phyloP scores from a whole-genome alignment of 495 filamentous ascomycete genomes.

The Neurospora sublineolata region DNA sequence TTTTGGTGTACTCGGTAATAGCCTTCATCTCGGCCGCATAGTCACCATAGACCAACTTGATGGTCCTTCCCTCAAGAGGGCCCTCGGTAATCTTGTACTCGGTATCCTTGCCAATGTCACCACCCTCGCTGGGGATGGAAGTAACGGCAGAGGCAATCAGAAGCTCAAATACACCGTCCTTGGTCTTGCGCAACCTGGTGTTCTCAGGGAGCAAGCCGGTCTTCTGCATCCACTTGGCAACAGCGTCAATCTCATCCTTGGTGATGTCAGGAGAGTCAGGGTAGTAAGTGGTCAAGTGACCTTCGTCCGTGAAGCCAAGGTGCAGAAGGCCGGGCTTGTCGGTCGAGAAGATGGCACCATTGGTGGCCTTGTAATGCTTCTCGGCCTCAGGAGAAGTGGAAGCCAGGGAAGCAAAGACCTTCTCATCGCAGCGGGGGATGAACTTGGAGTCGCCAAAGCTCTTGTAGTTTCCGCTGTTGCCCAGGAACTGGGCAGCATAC shows the following conservation, averaged over 20 bases:
- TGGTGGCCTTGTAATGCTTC: constrained; percentile 53
- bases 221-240: constrained; percentile 62
- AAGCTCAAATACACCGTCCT: constrained; percentile 62
- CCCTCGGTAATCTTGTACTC: constrained; percentile 56
- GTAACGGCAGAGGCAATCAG: constrained; percentile 64
- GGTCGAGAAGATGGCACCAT: constrained; percentile 64
- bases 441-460: constrained; percentile 93
- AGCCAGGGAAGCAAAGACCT: constrained; percentile 60
- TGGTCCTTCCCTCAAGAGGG: constrained; percentile 50
- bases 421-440: constrained; percentile 62
- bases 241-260: constrained; percentile 65
- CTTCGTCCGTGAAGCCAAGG: constrained; percentile 69
- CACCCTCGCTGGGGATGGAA: constrained; percentile 40
- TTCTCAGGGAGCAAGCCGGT: constrained; percentile 71
- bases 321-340: constrained; percentile 61
- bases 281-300: constrained; percentile 88
- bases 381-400: constrained; percentile 47
- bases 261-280: constrained; percentile 78
- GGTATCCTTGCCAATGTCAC: constrained; percentile 57
- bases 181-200: constrained; percentile 68
- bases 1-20: constrained; percentile 57
- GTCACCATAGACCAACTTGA: constrained; percentile 74
- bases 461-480: constrained; percentile 92
- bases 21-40: constrained; percentile 69
- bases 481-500: constrained; percentile 81